These are phyloP conservation scores for Dioszegia hungarica DNA, from an alignment of 768 basidiomycete genomes.

Conservation along the genomic window DNA sequence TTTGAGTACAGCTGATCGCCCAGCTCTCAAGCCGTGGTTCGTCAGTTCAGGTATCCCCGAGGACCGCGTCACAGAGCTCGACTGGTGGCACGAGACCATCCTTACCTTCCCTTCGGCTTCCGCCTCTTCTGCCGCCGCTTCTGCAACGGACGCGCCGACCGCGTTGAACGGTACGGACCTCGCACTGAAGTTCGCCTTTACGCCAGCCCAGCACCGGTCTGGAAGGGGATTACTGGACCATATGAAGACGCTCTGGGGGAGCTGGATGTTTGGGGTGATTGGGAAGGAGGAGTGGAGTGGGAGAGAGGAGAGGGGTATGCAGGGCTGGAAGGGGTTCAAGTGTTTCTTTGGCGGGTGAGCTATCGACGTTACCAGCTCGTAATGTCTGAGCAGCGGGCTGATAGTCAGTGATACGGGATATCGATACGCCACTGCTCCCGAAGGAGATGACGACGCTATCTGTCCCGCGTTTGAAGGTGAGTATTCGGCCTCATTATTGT, in stretches of 20 bases:
- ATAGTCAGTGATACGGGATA: constrained; percentile 45
- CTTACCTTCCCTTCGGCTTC: constrained; percentile 24
- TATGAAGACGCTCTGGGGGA: constrained; percentile 47
- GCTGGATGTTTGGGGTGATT: constrained; percentile 44
- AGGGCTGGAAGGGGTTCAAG: constrained; percentile 40
- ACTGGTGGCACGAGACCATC: constrained; percentile 46
- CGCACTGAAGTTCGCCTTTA: constrained; percentile 43
- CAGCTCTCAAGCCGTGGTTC: constrained; percentile 47
- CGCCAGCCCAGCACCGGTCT: constrained; percentile 47
- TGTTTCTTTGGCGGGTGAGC: constrained; percentile 47
- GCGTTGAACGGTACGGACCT: constrained; percentile 9
- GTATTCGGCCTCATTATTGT: neutral
- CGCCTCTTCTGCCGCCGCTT: neutral
- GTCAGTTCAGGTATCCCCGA: constrained; percentile 33
- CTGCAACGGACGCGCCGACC: neutral
- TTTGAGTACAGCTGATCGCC: neutral
- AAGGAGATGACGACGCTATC: constrained; percentile 33
- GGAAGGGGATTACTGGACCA: constrained; percentile 46
- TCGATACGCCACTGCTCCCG: constrained; percentile 43
- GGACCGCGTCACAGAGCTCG: constrained; percentile 40
- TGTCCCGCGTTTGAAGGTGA: constrained; percentile 47
- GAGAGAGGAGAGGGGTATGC: constrained; percentile 26
- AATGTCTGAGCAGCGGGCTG: neutral
- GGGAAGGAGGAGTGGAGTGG: constrained; percentile 12
- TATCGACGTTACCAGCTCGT: neutral